Percentiles rank a stretch among this genome's conserved stretches.
phyloP scores from a whole-genome alignment of 345 rosid genomes.

The Syzygium oleosum region DNA sequence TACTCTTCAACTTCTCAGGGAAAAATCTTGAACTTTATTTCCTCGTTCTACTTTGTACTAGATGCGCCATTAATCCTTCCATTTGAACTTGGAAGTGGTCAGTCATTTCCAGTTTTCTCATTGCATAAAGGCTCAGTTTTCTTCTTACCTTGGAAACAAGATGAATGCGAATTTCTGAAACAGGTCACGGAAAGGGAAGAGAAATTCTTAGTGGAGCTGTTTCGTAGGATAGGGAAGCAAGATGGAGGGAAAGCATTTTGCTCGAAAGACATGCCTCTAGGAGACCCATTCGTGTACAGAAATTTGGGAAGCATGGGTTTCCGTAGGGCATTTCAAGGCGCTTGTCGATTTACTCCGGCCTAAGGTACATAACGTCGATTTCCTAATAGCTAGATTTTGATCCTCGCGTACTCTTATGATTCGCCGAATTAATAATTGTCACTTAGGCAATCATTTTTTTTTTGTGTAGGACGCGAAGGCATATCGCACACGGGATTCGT shows the following conservation, averaged over 20 bases:
- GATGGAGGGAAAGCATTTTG: slow-evolving; percentile 42
- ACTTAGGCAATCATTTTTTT: neutral
- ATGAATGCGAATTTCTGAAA: too few species aligned
- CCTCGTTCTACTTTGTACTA: too few species aligned
- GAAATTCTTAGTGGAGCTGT: slow-evolving; percentile 37
- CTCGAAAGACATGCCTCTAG: slow-evolving; percentile 26
- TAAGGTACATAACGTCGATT: slow-evolving; percentile 23
- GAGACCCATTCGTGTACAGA: slow-evolving; percentile 50
- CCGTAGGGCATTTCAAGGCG: slow-evolving; percentile 17
- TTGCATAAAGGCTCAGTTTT: too few species aligned
- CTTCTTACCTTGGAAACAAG: too few species aligned
- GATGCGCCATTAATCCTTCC: too few species aligned
- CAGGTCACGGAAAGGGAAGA: slow-evolving; percentile 82
- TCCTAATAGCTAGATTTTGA: too few species aligned
- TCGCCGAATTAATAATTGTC: too few species aligned
- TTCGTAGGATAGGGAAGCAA: slow-evolving; percentile 40
- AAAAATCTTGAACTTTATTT: too few species aligned
- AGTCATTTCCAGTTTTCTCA: too few species aligned
- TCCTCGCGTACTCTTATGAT: too few species aligned
- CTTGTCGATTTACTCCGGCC: slow-evolving; percentile 60
- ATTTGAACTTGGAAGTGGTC: too few species aligned
- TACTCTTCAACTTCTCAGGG: slow-evolving; percentile 27
- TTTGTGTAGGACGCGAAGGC: slow-evolving; percentile 43
- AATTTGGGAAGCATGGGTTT: too few species aligned
- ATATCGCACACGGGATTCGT: slow-evolving; percentile 46